Evolutionary conservation across 495 filamentous ascomycete species (phyloP).

Genomic region (Penicillium parvum): DNA sequence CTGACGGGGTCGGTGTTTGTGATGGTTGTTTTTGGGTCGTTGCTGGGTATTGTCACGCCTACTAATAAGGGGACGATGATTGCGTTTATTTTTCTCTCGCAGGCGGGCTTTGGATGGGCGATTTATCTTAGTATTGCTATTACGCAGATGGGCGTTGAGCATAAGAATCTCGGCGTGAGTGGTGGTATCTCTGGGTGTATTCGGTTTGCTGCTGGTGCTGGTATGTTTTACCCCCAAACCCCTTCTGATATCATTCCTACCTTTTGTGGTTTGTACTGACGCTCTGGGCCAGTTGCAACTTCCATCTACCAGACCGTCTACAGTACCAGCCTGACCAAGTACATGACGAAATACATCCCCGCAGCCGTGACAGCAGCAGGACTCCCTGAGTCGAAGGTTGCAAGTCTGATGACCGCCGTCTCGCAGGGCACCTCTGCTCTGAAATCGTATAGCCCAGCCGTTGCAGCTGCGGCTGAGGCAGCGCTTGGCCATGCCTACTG

Average conservation of each 20-base stretch:
- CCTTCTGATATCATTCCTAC: too few relatives aligned
- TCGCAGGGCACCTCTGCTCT: slow-evolving; percentile 12
- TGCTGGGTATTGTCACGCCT: slow-evolving; percentile 21
- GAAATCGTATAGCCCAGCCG: slow-evolving; percentile 15
- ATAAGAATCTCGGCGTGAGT: slow-evolving; percentile 25
- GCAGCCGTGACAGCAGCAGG: slow-evolving; percentile 16
- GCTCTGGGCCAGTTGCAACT: slow-evolving; percentile 16
- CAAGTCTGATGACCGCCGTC: slow-evolving; percentile 13
- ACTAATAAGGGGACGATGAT: slow-evolving; percentile 24
- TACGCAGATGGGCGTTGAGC: slow-evolving; percentile 25
- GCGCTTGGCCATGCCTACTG: slow-evolving; percentile 19
- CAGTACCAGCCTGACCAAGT: slow-evolving; percentile 17
- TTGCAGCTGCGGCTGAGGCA: slow-evolving; percentile 17
- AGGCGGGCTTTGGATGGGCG: slow-evolving; percentile 24
- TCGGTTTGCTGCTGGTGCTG: slow-evolving; percentile 23
- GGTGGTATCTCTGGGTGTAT: slow-evolving; percentile 24
- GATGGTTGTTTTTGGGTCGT: slow-evolving; percentile 23
- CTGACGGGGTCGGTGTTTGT: slow-evolving; percentile 22
- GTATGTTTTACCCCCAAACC: slow-evolving; percentile 20
- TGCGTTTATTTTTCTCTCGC: slow-evolving; percentile 24
- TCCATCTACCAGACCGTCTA: slow-evolving; percentile 23
- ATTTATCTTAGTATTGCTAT: slow-evolving; percentile 25
- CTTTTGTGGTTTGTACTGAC: slow-evolving; percentile 1
- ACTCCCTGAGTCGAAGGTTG: slow-evolving; percentile 15
- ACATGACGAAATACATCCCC: slow-evolving; percentile 15